phyloP scores from a whole-genome alignment of 2,329 filamentous ascomycete genomes.

The Chaetomium globosum region DNA sequence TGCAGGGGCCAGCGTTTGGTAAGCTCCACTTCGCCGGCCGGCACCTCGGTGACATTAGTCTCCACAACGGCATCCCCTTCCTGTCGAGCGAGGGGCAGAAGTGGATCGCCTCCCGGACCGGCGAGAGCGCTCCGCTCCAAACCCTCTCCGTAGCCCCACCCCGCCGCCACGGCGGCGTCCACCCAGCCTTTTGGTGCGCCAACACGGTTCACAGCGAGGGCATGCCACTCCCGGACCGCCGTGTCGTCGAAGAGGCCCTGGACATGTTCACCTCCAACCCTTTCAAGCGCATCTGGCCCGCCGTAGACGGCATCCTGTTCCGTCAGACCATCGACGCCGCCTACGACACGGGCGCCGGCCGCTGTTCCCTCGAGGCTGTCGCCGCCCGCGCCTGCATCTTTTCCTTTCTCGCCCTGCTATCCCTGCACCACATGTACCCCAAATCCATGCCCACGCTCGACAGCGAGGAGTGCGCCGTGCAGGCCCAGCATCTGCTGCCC shows the following conservation, averaged over 20 bases:
- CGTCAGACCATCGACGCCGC: conserved; percentile 49
- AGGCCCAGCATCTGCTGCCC: conserved; percentile 22
- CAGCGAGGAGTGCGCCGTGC: conserved; percentile 24
- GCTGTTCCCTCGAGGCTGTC: conserved; percentile 37
- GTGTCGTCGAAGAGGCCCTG: conserved; percentile 39
- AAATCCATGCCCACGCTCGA: conserved; percentile 22
- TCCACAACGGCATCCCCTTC: conserved; percentile 53
- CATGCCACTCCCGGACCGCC: conserved; percentile 43
- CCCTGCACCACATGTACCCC: conserved; percentile 24
- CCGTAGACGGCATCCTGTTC: conserved; percentile 53
- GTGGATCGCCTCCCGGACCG: conserved; percentile 53
- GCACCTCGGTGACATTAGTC: conserved; percentile 51
- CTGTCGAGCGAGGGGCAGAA: conserved; percentile 51
- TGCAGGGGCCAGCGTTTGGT: conserved; percentile 35
- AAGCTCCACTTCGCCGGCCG: conserved; percentile 53
- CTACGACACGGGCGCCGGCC: conserved; percentile 42
- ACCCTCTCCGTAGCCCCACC: conserved; percentile 29
- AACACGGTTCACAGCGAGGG: neutral
- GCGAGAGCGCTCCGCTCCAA: conserved; percentile 42
- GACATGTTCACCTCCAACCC: conserved; percentile 42
- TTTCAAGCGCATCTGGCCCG: conserved; percentile 52
- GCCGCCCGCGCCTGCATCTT: conserved; percentile 52
- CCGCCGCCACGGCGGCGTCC: conserved; percentile 8
- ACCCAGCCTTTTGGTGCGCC: conserved; percentile 27
- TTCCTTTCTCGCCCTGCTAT: conserved; percentile 49